Evolutionary conservation across 768 basidiomycete species (phyloP).

Genomic region (Ephemerocybe angulata): DNA sequence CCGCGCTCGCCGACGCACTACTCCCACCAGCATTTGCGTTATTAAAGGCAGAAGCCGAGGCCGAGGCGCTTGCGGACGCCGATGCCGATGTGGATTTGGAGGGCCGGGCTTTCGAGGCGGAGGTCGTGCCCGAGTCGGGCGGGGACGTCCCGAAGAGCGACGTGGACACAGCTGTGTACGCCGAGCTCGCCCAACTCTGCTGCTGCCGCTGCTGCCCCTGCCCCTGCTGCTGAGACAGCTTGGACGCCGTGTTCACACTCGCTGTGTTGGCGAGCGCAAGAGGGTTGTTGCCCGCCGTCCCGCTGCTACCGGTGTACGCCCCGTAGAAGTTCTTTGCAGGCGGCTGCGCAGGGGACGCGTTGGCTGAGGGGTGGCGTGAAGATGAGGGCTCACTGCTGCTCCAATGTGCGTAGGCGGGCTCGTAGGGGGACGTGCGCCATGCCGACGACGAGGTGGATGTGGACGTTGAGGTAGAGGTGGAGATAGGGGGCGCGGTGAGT

Average conservation of each 20-base stretch:
- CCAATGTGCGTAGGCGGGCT: slow-evolving; percentile 15
- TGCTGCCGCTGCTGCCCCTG: not conserved
- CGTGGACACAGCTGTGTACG: not conserved
- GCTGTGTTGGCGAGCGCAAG: not conserved
- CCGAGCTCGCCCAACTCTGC: not conserved
- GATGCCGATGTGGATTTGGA: slow-evolving; percentile 1
- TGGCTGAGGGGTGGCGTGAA: slow-evolving; percentile 18
- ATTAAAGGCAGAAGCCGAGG: not conserved
- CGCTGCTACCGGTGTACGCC: slow-evolving; percentile 4
- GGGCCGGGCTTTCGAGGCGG: not conserved
- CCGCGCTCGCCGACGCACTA: not conserved
- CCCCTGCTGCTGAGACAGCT: no score
- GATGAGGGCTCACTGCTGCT: slow-evolving; percentile 16
- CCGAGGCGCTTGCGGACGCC: slow-evolving; percentile 10
- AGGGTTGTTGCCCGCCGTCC: not conserved
- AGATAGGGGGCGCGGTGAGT: no score
- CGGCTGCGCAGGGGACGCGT: slow-evolving; percentile 11
- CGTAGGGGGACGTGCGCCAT: slow-evolving; percentile 1
- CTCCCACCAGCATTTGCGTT: not conserved
- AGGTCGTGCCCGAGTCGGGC: not conserved
- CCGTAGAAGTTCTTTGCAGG: slow-evolving; percentile 9
- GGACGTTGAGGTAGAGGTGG: not conserved
- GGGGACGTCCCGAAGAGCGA: slow-evolving; percentile 1
- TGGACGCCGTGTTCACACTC: not conserved
- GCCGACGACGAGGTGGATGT: not conserved